These are phyloP conservation scores for Hyphopichia khmerensis DNA, from an alignment of 1,139 yeast species.

Conservation along the genomic window DNA sequence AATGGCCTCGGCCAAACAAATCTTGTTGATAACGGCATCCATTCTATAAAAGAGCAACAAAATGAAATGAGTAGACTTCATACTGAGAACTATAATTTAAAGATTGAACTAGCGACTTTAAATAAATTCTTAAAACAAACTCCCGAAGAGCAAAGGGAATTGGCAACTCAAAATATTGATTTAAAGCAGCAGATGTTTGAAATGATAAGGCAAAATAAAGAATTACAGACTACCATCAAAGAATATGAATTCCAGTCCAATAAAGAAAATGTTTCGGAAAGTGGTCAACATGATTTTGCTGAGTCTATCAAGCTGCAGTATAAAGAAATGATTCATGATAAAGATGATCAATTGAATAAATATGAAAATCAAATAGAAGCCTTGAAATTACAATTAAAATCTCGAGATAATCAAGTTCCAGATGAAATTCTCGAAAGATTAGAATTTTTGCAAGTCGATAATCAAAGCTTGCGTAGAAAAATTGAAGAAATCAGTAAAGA, in stretches of 20 bases:
- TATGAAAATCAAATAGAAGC: conserved; percentile 8
- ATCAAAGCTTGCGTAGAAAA: conserved; percentile 6
- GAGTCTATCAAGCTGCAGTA: conserved; percentile 12
- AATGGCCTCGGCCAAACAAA: not conserved
- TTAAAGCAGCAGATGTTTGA: conserved; percentile 37
- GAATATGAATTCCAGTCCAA: conserved; percentile 13
- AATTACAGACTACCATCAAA: conserved; percentile 6
- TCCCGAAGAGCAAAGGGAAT: conserved; percentile 40
- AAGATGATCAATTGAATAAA: conserved; percentile 12
- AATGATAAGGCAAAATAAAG: conserved; percentile 11
- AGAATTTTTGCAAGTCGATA: conserved; percentile 9
- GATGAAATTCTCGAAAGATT: conserved; percentile 9
- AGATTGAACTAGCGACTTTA: conserved; percentile 56
- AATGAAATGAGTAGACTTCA: conserved; percentile 48
- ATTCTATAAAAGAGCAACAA: conserved; percentile 54
- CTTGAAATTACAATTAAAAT: not conserved
- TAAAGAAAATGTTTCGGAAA: conserved; percentile 14
- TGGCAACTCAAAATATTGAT: conserved; percentile 39
- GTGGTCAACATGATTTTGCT: conserved; percentile 5
- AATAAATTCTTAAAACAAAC: conserved; percentile 47
- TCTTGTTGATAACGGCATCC: conserved; percentile 19
- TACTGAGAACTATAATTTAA: conserved; percentile 62
- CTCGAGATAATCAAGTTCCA: conserved; percentile 1
- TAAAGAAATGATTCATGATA: conserved; percentile 12
- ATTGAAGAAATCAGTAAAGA: conserved; percentile 1